These are phyloP conservation scores for Pseudisothecium myosuroides DNA, from an alignment of 225 moss, liverwort and hornwort species.

Conservation along the genomic window DNA sequence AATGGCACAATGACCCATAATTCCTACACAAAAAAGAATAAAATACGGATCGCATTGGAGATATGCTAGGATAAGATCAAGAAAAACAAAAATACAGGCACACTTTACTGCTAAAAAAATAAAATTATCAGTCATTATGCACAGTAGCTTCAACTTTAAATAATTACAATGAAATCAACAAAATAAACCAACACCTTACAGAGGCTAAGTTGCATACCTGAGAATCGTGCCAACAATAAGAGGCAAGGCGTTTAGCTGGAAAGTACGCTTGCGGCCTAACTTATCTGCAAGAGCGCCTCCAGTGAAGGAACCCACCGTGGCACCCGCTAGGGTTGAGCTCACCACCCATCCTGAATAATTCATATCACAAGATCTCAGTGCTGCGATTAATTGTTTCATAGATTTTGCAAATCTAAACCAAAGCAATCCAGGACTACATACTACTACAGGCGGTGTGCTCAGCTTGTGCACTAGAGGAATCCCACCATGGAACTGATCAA, in stretches of 20 bases:
- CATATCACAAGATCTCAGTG: neutral
- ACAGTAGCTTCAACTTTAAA: neutral
- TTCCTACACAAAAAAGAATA: neutral
- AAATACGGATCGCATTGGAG: neutral
- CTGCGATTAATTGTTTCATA: neutral
- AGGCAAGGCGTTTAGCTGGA: constrained; percentile 81
- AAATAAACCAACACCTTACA: neutral
- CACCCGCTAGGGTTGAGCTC: constrained; percentile 89
- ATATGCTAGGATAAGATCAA: neutral
- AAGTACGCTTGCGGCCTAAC: constrained; percentile 76
- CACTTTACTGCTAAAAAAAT: neutral
- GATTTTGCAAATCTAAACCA: neutral
- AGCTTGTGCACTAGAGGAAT: neutral
- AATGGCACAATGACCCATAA: neutral
- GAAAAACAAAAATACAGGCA: neutral
- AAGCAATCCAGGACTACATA: neutral
- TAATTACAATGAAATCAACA: neutral
- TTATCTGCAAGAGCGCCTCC: constrained; percentile 86
- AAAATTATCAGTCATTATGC: neutral
- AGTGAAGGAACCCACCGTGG: constrained; percentile 87
- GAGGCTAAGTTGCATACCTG: constrained; percentile 32
- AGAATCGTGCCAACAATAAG: constrained; percentile 79
- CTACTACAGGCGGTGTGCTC: neutral
- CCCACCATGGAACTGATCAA: neutral
- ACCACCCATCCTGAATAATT: constrained; percentile 80